Evolutionary conservation across 2,329 filamentous ascomycete species (phyloP).

Genomic region (Venturiaceae sp.): DNA sequence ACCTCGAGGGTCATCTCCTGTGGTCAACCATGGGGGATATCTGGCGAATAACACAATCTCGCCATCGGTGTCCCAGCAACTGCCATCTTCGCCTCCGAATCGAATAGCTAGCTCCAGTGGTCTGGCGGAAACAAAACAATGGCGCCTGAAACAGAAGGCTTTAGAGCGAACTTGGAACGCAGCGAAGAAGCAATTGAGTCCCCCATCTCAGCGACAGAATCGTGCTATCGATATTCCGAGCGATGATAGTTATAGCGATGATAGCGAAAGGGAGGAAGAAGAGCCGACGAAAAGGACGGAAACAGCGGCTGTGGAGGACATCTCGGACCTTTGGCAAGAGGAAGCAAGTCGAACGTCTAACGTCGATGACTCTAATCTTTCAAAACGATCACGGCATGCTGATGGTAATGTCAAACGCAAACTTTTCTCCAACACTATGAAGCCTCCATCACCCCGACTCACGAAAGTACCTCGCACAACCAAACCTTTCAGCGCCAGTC

Average conservation of each 20-base stretch:
- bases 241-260: neutral
- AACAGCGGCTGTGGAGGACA: neutral
- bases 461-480: neutral
- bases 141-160: neutral
- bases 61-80: neutral
- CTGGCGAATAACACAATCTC: neutral
- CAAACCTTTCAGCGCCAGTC: neutral
- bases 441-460: neutral
- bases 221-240: conserved; percentile 4
- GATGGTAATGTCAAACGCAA: neutral
- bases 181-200: neutral
- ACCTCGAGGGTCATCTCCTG: neutral
- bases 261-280: neutral
- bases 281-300: neutral
- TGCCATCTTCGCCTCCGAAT: neutral
- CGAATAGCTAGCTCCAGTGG: neutral
- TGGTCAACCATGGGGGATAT: neutral
- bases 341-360: conserved; percentile 29
- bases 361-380: neutral
- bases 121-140: neutral
- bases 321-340: conserved; percentile 36
- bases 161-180: neutral
- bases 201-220: neutral
- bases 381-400: neutral
- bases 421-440: neutral